phyloP scores from a whole-genome alignment of 495 filamentous ascomycete genomes.

The Penicilliopsis zonata region DNA sequence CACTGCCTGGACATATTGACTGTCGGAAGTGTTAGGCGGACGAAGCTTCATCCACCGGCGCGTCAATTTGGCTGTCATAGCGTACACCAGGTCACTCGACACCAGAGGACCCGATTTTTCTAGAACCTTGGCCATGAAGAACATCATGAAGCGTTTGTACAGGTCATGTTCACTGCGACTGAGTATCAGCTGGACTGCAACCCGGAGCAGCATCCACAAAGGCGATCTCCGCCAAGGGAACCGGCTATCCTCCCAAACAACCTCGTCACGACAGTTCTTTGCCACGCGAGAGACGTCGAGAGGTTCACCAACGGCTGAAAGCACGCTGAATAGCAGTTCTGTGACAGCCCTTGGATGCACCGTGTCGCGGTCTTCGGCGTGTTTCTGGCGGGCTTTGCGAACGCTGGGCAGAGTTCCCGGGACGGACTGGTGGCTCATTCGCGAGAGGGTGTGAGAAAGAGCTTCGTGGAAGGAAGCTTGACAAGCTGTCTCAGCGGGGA shows the following conservation, averaged over 20 bases:
- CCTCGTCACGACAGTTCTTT: constrained; percentile 53
- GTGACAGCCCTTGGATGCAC: constrained; percentile 42
- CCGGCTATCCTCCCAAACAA: constrained; percentile 29
- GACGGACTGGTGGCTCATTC: constrained; percentile 30
- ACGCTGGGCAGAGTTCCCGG: constrained; percentile 22
- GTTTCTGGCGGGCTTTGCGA: constrained; percentile 22
- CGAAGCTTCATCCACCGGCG: constrained; percentile 37
- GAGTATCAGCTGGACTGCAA: constrained; percentile 30
- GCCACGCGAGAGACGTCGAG: constrained; percentile 18
- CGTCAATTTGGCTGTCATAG: constrained; percentile 38
- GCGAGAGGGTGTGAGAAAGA: constrained; percentile 27
- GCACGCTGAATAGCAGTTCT: constrained; percentile 35
- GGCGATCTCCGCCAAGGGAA: constrained; percentile 45
- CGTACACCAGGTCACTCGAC: constrained; percentile 20
- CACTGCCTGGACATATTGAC: not conserved
- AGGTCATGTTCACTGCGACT: constrained; percentile 3
- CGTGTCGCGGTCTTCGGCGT: constrained; percentile 42
- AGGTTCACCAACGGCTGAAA: constrained; percentile 29
- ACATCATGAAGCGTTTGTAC: constrained; percentile 49
- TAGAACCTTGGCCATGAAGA: constrained; percentile 32
- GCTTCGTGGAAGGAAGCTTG: constrained; percentile 21
- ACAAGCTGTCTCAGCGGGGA: constrained; percentile 20
- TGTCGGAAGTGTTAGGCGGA: not conserved
- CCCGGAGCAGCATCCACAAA: constrained; percentile 48
- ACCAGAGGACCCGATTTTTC: constrained; percentile 5